Conservation (phyloP, 306 rosid genomes). For the Fragaria ananassa region DNA sequence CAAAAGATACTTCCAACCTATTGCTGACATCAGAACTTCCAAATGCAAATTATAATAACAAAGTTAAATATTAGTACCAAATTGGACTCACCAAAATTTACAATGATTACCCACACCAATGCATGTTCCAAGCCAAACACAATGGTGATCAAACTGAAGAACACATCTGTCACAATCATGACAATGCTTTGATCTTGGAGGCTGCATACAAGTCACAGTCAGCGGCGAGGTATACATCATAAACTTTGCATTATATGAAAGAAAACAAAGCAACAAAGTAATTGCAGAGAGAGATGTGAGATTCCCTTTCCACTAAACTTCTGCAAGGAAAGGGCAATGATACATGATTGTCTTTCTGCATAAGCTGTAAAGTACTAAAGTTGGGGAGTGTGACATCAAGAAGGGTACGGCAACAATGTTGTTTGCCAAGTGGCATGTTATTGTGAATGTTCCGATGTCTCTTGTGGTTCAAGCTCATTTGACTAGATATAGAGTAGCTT, state of each 20-base stretch:
- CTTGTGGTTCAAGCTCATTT: not conserved
- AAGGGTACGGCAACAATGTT: not conserved
- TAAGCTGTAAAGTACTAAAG: not conserved
- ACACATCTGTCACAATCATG: conserved; percentile 95
- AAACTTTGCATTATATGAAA: conserved; percentile 11
- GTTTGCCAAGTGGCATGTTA: not conserved
- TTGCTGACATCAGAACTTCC: conserved; percentile 17
- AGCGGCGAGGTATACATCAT: conserved; percentile 22
- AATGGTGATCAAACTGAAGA: conserved; percentile 98
- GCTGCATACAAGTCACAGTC: conserved; percentile 49
- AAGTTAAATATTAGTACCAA: not conserved
- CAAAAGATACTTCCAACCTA: conserved; percentile 10
- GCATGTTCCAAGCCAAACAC: conserved; percentile 99
- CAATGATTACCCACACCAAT: conserved; percentile 94
- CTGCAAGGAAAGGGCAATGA: not conserved
- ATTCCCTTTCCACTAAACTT: not conserved
- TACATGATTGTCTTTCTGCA: not conserved
- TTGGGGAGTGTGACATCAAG: no score
- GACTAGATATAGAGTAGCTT: not conserved
- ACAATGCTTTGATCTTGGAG: conserved; percentile 95
- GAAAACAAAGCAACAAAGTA: not conserved
- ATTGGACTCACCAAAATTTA: conserved; percentile 81
- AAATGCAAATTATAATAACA: conserved; percentile 5
- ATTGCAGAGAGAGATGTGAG: not conserved
- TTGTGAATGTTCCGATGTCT: not conserved